phyloP scores from a whole-genome alignment of 805 yeast species.

The Metschnikowia aberdeeniae region DNA sequence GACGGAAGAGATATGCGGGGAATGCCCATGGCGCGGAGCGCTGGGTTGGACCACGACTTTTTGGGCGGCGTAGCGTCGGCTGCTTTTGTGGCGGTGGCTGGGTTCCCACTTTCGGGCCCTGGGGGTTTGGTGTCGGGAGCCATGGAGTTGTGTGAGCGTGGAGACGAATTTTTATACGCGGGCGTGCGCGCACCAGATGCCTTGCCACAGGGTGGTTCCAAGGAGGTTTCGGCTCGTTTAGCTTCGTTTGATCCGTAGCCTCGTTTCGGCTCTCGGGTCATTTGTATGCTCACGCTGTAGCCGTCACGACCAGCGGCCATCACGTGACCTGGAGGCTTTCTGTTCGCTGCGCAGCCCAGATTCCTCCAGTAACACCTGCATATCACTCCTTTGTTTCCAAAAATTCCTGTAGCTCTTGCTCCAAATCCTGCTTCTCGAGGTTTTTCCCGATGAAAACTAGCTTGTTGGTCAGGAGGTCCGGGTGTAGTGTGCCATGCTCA shows the following conservation, averaged over 20 bases:
- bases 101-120: background rate
- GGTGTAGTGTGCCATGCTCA: conserved; percentile 37
- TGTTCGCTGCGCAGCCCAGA: too few relatives aligned
- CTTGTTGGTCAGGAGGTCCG: conserved; percentile 45
- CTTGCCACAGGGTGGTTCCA: background rate
- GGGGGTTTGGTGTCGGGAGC: conserved; percentile 3
- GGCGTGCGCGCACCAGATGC: conserved; percentile 2
- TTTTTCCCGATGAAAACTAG: conserved; percentile 75
- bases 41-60: conserved; percentile 66
- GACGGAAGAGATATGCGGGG: conserved; percentile 77
- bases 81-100: background rate
- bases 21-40: conserved; percentile 80
- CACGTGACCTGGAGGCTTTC: too few relatives aligned
- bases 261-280: too few relatives aligned
- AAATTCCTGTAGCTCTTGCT: conserved; percentile 22
- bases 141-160: background rate
- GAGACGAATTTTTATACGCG: background rate
- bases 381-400: background rate
- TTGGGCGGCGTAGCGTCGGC: conserved; percentile 16
- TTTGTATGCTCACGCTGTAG: too few relatives aligned
- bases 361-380: too few relatives aligned
- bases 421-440: conserved; percentile 36
- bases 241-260: too few relatives aligned
- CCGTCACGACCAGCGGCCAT: too few relatives aligned
- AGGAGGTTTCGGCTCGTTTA: background rate